Evolutionary conservation across 345 rosid species (phyloP).

Genomic region (Melaleuca quinquenervia): DNA sequence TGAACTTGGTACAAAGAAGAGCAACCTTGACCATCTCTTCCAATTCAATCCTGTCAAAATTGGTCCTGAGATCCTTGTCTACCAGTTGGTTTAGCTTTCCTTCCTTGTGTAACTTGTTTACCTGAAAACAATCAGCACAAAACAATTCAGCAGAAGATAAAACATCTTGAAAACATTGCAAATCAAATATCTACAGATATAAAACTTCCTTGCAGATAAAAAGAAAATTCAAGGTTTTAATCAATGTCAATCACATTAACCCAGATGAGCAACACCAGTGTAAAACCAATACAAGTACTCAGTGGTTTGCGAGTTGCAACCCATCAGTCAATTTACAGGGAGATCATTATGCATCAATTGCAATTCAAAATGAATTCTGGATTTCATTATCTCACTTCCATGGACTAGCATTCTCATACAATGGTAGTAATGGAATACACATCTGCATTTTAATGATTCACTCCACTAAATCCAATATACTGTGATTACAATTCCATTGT

Average conservation of each 20-base stretch:
- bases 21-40: slow-evolving; percentile 33
- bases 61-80: slow-evolving; percentile 63
- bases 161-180: background rate
- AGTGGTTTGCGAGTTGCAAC: background rate
- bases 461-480: background rate
- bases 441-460: background rate
- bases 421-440: background rate
- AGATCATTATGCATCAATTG: background rate
- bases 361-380: background rate
- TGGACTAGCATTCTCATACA: background rate
- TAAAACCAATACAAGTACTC: background rate
- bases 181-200: background rate
- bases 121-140: slow-evolving; percentile 28
- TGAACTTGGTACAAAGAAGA: slow-evolving; percentile 30
- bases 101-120: slow-evolving; percentile 81
- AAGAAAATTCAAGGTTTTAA: background rate
- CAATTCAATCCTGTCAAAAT: slow-evolving; percentile 56
- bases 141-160: background rate
- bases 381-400: background rate
- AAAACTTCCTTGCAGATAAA: background rate
- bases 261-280: background rate
- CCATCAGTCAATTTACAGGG: background rate
- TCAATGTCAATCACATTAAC: background rate
- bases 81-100: slow-evolving; percentile 61
- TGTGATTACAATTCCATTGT: background rate